Evolutionary conservation across 345 rosid genomes (phyloP), one percentile per base, ranked within the genome.

Genomic region (Reutealis trisperma): DNA sequence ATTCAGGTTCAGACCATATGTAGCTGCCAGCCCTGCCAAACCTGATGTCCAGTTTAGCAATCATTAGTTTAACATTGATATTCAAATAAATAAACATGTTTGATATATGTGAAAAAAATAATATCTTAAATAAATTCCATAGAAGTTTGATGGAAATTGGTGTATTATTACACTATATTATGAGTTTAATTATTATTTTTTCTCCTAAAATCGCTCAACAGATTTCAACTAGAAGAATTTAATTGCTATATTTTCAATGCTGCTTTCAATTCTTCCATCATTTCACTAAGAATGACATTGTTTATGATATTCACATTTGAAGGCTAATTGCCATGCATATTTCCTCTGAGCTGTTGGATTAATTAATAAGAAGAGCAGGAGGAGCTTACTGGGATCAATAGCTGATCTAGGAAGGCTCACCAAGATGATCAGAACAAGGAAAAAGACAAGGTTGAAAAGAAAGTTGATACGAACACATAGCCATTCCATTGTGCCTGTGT

Each of bases 401-500:
- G 85, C 80, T 49, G 92, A 90, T 77, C 84, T 63, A 11, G 99
- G 96, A 70, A 90, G 75, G 83, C 79, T 88, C 77, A 93, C 92
- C 88, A 93, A 85, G 85, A 93, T 87, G 70, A 86, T 72, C 73
- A 93, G 86, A 41, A 89, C 94, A 73, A 93, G 71, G 74, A 90
- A 94, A 87, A 93, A 95, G 49, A 86, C 94, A n/a, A 85, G 80
- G 78, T 93, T 88, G 86, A 92, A 90, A 44, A 93, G 90, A 67
- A 92, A 91, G 87, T 95, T 93, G 77, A 90, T 87, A 60, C 99
- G 88, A 78, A 92, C 77, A 59, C 91, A 85, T 63, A 95, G 82
- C 98, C 99, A 95, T 80, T 93, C 98, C 94, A 90, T 93, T 22
- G 97, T 85, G 70, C 89, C 87, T 30, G 80, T 82, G 84, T 90